Evolutionary conservation across 305 asterid genomes (phyloP).

Genomic region (Lippia alba): DNA sequence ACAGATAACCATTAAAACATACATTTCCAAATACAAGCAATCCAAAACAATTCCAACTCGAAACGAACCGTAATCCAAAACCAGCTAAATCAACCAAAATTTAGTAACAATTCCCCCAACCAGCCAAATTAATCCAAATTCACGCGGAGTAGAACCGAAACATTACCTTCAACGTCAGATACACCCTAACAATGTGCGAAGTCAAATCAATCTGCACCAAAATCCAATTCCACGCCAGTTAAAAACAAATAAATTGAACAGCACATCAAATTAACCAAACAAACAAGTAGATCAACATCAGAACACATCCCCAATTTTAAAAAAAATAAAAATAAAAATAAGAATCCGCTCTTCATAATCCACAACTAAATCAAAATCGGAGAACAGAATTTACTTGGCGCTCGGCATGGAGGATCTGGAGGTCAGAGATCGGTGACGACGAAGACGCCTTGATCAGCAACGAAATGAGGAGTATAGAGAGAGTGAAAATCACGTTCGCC

Average conservation of each 20-base stretch:
- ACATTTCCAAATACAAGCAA: not conserved
- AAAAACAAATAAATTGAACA: not conserved
- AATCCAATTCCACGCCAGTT: constrained; percentile 26
- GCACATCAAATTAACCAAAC: not conserved
- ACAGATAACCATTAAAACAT: not conserved
- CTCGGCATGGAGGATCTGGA: constrained; percentile 86
- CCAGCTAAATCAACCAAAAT: too few relatives aligned
- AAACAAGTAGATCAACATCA: not conserved
- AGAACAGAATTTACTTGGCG: constrained; percentile 61
- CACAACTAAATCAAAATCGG: constrained; percentile 18
- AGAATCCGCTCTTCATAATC: constrained; percentile 5
- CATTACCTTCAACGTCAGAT: constrained; percentile 79
- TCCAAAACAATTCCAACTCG: not conserved
- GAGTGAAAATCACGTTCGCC: constrained; percentile 54
- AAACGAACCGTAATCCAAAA: too few relatives aligned
- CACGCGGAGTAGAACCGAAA: constrained; percentile 8
- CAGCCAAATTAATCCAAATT: not conserved
- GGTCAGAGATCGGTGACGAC: constrained; percentile 46
- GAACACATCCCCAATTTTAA: constrained; percentile 13
- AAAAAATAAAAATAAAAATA: not conserved
- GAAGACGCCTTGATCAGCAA: constrained; percentile 41
- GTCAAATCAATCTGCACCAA: constrained; percentile 87
- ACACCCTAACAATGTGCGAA: constrained; percentile 92
- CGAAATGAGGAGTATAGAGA: constrained; percentile 36
- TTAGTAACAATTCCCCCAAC: too few relatives aligned